phyloP scores from a whole-genome alignment of 768 basidiomycete species.

The Hericium erinaceus region DNA sequence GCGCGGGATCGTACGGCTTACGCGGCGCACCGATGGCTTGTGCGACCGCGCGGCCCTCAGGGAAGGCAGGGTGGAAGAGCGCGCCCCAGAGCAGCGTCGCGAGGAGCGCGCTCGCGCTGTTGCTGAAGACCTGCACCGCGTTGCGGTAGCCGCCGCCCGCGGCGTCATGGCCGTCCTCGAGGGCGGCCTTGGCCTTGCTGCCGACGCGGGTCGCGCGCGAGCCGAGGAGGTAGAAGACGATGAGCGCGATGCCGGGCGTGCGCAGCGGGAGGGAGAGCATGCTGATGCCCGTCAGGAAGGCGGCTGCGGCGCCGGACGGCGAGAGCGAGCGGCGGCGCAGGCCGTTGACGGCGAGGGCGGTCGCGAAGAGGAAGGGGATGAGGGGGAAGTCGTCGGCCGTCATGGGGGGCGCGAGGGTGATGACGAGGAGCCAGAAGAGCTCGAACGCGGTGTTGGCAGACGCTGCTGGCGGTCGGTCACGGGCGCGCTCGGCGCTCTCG shows the following conservation, averaged over 20 bases:
- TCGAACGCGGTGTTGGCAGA: too few species aligned
- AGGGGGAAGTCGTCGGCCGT: conserved; percentile 23
- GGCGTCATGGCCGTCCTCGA: conserved; percentile 74
- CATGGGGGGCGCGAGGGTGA: conserved; percentile 4
- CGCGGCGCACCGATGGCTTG: conserved; percentile 11
- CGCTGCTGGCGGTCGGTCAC: too few species aligned
- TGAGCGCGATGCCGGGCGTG: conserved; percentile 55
- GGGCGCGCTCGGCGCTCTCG: too few species aligned
- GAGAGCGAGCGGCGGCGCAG: conserved; percentile 68
- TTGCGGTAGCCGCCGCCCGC: conserved; percentile 41
- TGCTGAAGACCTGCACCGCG: conserved; percentile 78
- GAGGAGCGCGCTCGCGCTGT: conserved; percentile 56
- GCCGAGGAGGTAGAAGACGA: conserved; percentile 73
- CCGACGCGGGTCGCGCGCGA: conserved; percentile 84
- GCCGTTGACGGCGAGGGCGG: conserved; percentile 58
- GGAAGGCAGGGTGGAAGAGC: conserved; percentile 37
- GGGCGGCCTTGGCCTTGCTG: conserved; percentile 58
- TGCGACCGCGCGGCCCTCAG: conserved; percentile 14
- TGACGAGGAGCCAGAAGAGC: too few species aligned
- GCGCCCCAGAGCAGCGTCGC: conserved; percentile 59
- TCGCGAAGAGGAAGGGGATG: conserved; percentile 38
- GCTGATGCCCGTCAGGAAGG: conserved; percentile 65
- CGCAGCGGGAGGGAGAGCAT: conserved; percentile 61
- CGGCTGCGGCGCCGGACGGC: conserved; percentile 64
- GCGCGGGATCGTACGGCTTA: conserved; percentile 27